Evolutionary conservation across 306 rosid genomes (phyloP), one percentile per base, ranked within the genome.

Genomic region (Quillaja saponaria): DNA sequence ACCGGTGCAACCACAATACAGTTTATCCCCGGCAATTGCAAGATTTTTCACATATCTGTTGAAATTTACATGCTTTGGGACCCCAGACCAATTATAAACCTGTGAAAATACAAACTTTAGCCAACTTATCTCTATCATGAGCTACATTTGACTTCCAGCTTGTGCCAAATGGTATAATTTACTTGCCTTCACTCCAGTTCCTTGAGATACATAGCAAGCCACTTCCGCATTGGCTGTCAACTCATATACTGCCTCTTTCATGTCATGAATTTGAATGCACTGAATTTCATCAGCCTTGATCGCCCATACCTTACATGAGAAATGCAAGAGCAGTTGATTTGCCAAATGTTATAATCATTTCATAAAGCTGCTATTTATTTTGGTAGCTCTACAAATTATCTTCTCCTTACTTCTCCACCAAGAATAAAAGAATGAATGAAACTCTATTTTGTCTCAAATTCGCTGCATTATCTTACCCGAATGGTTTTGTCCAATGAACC

Each of bases 401-500:
- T n/a, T n/a, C n/a, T n/a, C n/a, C n/a, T n/a, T n/a, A n/a, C n/a
- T n/a, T n/a, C n/a, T n/a, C n/a, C n/a, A n/a, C n/a, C n/a, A n/a
- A n/a, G n/a, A n/a, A n/a, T n/a, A n/a, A n/a, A n/a, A n/a, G n/a
- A n/a, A n/a, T n/a, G n/a, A n/a, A n/a, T n/a, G n/a, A n/a, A n/a
- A n/a, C n/a, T n/a, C n/a, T n/a, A n/a, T n/a, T n/a, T n/a, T n/a
- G n/a, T n/a, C n/a, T n/a, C n/a, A n/a, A n/a, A n/a, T n/a, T n/a
- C n/a, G n/a, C n/a, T n/a, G n/a, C n/a, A n/a, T 57, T 54, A 46
- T 46, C 58, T 58, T 77, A 88, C 98, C 79, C 98, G 80, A 63
- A 91, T 88, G 72, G 96, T 84, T 81, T 88, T 91, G 83, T 91
- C 96, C 14, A 77, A 76, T 66, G 96, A 91, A 47, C 95, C 95